phyloP scores from a whole-genome alignment of 805 yeast genomes.

The Sporopachydermia lactativora region DNA sequence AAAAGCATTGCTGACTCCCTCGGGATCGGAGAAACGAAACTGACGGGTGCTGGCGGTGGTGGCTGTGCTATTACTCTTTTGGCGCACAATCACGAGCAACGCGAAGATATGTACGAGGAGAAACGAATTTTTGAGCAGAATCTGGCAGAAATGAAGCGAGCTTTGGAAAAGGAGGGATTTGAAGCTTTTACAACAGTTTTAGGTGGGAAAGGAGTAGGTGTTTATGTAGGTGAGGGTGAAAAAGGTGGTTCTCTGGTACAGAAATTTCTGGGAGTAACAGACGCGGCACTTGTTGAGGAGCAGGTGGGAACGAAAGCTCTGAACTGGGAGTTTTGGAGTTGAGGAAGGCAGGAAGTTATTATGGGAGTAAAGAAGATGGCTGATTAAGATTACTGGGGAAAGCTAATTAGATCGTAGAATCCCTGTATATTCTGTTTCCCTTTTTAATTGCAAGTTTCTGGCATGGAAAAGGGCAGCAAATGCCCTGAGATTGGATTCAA shows the following conservation, averaged over 20 bases:
- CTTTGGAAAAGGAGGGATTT: conserved; percentile 36
- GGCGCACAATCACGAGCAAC: conserved; percentile 24
- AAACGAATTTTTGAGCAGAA: conserved; percentile 22
- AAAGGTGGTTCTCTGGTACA: conserved; percentile 9
- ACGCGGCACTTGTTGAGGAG: conserved; percentile 33
- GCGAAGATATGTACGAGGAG: conserved; percentile 23
- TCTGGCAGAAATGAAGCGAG: conserved; percentile 3
- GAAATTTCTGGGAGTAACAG: conserved; percentile 23
- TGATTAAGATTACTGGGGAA: too few species aligned
- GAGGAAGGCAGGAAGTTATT: not conserved
- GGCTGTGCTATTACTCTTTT: conserved; percentile 92
- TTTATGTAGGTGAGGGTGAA: conserved; percentile 15
- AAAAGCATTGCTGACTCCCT: conserved; percentile 49
- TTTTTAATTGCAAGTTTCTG: too few species aligned
- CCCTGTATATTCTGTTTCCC: too few species aligned
- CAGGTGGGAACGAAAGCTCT: conserved; percentile 28
- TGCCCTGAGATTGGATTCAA: too few species aligned
- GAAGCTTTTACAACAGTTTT: conserved; percentile 66
- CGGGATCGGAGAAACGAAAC: conserved; percentile 71
- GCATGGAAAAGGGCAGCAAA: too few species aligned
- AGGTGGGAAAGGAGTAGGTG: conserved; percentile 86
- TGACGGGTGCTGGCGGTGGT: conserved; percentile 99
- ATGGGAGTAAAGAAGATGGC: too few species aligned
- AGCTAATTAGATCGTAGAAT: too few species aligned
- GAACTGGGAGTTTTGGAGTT: conserved; percentile 52